These are phyloP conservation scores for Adansonia rubrostipa DNA, from an alignment of 441 rosid species.

Conservation along the genomic window DNA sequence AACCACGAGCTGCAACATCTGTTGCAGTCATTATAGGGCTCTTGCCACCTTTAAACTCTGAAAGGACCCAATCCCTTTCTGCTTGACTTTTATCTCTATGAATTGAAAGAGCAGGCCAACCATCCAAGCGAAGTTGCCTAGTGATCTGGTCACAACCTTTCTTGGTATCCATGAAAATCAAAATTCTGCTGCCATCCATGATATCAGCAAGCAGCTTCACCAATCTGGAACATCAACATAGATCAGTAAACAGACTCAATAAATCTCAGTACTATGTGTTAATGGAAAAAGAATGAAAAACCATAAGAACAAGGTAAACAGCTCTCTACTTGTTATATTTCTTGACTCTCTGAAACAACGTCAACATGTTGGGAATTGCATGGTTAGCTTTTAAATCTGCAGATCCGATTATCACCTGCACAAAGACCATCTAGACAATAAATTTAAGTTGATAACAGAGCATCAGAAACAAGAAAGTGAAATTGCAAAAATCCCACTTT, in stretches of 20 bases:
- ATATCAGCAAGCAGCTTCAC: conserved; percentile 95
- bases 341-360: conserved; percentile 80
- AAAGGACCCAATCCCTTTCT: conserved; percentile 98
- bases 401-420: conserved; percentile 90
- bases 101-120: conserved; percentile 98
- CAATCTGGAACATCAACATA: conserved; percentile 52
- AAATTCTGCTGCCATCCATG: conserved; percentile 96
- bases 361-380: conserved; percentile 88
- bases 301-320: conserved; percentile 18
- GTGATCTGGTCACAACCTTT: conserved; percentile 97
- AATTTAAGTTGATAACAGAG: conserved; percentile 18
- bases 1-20: conserved; percentile 97
- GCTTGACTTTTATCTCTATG: conserved; percentile 99
- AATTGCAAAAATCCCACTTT: neutral
- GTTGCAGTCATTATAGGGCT: conserved; percentile 99
- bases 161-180: conserved; percentile 93
- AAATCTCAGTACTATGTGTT: neutral
- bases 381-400: conserved; percentile 90
- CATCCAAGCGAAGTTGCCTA: conserved; percentile 97
- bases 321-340: conserved; percentile 82
- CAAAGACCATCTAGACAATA: conserved; percentile 13
- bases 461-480: conserved; percentile 3
- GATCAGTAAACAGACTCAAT: conserved; percentile 2
- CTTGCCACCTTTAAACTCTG: conserved; percentile 94
- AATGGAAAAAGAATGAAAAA: conserved; percentile 1